Percentiles rank a stretch among this genome's conserved stretches.
Evolutionary conservation across 1,284 basidiomycete species (phyloP).

Genomic region (Agroathelia rolfsii): DNA sequence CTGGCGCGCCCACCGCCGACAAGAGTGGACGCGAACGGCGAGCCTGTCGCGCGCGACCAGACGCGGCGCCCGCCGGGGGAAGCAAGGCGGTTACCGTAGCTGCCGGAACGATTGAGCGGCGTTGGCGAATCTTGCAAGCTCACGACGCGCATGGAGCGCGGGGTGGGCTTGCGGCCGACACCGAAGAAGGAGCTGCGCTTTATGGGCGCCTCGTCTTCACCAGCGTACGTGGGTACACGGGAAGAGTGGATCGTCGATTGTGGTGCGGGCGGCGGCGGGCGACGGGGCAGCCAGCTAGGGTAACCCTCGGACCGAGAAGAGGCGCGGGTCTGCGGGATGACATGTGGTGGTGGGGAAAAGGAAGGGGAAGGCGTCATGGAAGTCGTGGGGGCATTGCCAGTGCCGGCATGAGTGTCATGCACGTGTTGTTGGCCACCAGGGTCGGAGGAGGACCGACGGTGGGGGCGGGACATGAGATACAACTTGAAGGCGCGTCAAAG

Average conservation of each 20-base stretch:
- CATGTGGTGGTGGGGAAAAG: too few relatives aligned
- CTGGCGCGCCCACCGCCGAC: conserved; percentile 25
- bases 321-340: conserved; percentile 26
- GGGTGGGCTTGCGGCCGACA: conserved; percentile 63
- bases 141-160: conserved; percentile 70
- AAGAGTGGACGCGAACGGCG: conserved; percentile 37
- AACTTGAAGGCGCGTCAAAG: too few relatives aligned
- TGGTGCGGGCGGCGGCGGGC: conserved; percentile 67
- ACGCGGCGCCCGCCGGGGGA: too few relatives aligned
- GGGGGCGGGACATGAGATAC: too few relatives aligned
- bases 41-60: conserved; percentile 53
- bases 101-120: conserved; percentile 13
- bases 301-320: conserved; percentile 58
- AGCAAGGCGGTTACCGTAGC: too few relatives aligned
- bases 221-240: conserved; percentile 26
- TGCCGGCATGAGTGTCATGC: too few relatives aligned
- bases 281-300: conserved; percentile 69
- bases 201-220: conserved; percentile 29
- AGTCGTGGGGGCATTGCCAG: too few relatives aligned
- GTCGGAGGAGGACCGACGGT: too few relatives aligned
- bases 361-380: too few relatives aligned
- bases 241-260: conserved; percentile 59
- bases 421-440: too few relatives aligned
- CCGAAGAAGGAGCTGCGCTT: conserved; percentile 25
- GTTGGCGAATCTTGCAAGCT: conserved; percentile 42